Evolutionary conservation across 129 eudicot genomes (phyloP), one percentile per base, ranked within the genome.

Genomic region (Flaveria sonorensis): DNA sequence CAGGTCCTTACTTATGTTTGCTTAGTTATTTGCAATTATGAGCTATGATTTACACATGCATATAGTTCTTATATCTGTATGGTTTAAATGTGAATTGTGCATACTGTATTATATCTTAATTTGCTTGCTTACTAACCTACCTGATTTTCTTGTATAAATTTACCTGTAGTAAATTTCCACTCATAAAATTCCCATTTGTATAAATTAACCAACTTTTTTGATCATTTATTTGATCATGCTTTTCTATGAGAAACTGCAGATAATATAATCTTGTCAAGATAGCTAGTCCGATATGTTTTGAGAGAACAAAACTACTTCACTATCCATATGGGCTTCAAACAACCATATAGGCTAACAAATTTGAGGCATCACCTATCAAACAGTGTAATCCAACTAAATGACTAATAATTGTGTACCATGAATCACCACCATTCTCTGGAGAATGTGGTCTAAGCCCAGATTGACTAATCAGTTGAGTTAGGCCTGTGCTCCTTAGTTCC

Each of bases 1-100:
- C 97, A 95, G 99, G 99, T 95, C 83, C 62, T 20, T 81, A 74
- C 59, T 70, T 48, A 0, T 71, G 75, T 60, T 45, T 15, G 36
- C 55, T 73, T 74, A 64, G 26, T 68, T 70, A 24, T 59, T 69
- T 74, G 20, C n/a, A 23, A 18, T 67, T 55, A 61, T 24, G 51
- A 30, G 40, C 9, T 61, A 60, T 60, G 66, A 53, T 68, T 52
- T 43, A 67, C 61, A 39, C 67, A 66, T 77, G 2, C 15, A 10
- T 57, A 10, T 57, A 9, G 7, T 57, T 57, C 62, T 56, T 21
- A 57, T 57, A 10, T 57, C 32, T 57, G 10, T 10, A 8, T 9
- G 32, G 3, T 57, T 20, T 57, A 12, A 18, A 47, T 18, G 20
- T 75, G 6, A 63, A 36, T 46, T 32, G 63, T 75, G 47, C 46